These are phyloP conservation scores for Alternaria longipes DNA, from an alignment of 2,329 filamentous ascomycete genomes.

Conservation along the genomic window DNA sequence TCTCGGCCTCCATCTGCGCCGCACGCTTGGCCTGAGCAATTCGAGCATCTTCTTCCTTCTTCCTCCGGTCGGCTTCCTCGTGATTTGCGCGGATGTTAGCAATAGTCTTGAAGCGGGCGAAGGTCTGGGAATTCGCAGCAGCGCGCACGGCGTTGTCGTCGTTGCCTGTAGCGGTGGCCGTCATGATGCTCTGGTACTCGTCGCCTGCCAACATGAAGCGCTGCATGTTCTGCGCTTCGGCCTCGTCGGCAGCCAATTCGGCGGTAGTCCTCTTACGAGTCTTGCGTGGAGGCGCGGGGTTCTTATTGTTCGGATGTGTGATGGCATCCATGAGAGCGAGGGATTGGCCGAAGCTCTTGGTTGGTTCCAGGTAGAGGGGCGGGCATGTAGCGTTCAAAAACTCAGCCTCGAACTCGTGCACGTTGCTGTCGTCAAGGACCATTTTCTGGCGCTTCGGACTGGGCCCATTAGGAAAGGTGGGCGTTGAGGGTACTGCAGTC, in stretches of 20 bases:
- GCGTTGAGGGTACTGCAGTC: constrained; percentile 61
- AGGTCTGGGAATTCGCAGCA: constrained; percentile 81
- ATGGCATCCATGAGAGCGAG: constrained; percentile 76
- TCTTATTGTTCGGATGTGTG: constrained; percentile 79
- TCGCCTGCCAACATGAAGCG: constrained; percentile 93
- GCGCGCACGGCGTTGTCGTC: constrained; percentile 72
- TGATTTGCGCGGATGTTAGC: constrained; percentile 83
- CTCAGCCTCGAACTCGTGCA: constrained; percentile 78
- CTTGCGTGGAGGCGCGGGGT: constrained; percentile 83
- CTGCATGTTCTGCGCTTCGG: constrained; percentile 86
- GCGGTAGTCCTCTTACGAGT: constrained; percentile 91
- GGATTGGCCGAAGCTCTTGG: constrained; percentile 72
- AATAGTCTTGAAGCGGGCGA: constrained; percentile 91
- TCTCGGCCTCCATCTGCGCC: constrained; percentile 47
- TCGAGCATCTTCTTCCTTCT: constrained; percentile 61
- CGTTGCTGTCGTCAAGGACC: constrained; percentile 77
- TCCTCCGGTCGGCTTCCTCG: constrained; percentile 70
- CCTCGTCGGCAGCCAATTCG: constrained; percentile 94
- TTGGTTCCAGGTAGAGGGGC: constrained; percentile 80
- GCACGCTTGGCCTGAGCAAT: constrained; percentile 52
- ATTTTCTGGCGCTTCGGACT: constrained; percentile 77
- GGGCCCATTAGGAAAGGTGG: constrained; percentile 66
- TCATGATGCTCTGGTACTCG: constrained; percentile 73
- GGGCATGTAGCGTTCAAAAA: constrained; percentile 77
- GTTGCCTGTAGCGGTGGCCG: constrained; percentile 66